Base-by-base conservation (phyloP, 306 rosid species). In the Cicer bijugum region DNA sequence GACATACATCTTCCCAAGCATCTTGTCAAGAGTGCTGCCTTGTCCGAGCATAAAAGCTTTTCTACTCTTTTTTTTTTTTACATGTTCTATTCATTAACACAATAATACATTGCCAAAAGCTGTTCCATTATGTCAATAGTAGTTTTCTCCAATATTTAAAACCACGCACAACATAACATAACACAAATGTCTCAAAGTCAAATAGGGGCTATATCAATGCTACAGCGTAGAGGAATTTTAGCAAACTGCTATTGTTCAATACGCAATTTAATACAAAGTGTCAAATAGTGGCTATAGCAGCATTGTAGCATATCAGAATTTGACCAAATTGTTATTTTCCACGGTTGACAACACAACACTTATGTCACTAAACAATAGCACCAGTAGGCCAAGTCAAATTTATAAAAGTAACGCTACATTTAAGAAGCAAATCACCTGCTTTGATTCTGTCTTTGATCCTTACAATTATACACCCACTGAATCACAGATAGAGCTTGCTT, bases 401-500 rank as follows among this genome's bases (percentile, higher is more conserved):
- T 67, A 35, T 12, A 60, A 80, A 73, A 70, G 23, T 44, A 52
- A 56, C 64, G 35, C 6, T 44, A 71, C 20, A 59, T 58, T 77
- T 46, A 28, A 23, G 68, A 77, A 17, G 12, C 53, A 33, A 78
- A 39, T 9, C 75, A 88, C 98, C 96, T 87, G 97, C 97, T 93
- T 86, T 88, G 89, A 71, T 46, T 69, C 65, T 81, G 80, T 74
- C 75, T 85, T 74, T 66, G 78, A 15, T 81, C 86, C 78, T 84
- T 93, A 45, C 71, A 85, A 46, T 68, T 80, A 72, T 85, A 89
- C 67, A 86, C 94, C 96, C 97, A 89, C 37, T 93, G 92, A 44
- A 89, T 89, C 47, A 87, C 97, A 68, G 96, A 80, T 65, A 89
- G 15, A n/a, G 97, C 89, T 77, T 89, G 97, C 82, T 83, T 87